Conservation (phyloP, 1,284 basidiomycete species). For the Apiotrichum gamsii region DNA sequence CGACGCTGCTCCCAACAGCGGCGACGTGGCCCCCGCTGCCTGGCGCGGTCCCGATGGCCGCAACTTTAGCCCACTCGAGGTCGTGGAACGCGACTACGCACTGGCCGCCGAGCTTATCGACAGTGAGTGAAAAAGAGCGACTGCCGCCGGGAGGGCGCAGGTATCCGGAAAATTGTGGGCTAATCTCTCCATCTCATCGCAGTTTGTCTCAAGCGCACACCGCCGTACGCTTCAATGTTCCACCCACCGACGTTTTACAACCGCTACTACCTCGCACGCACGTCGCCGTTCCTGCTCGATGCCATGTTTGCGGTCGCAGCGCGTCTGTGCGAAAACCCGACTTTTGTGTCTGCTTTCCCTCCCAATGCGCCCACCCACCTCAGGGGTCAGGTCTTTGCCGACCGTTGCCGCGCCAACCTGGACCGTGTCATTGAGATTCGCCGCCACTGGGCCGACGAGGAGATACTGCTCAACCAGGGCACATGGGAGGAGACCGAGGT, state of each 20-base stretch:
- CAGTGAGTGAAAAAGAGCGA: conserved; percentile 29
- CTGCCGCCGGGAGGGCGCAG: too few relatives aligned
- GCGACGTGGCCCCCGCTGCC: background rate
- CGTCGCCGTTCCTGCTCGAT: conserved; percentile 46
- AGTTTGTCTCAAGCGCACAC: conserved; percentile 47
- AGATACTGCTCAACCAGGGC: conserved; percentile 25
- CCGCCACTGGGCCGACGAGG: conserved; percentile 27
- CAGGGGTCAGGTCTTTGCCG: conserved; percentile 40
- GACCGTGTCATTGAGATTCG: conserved; percentile 33
- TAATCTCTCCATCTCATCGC: background rate
- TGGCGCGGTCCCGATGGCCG: background rate
- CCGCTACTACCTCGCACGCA: conserved; percentile 44
- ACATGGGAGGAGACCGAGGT: conserved; percentile 48
- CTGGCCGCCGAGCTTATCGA: conserved; percentile 40
- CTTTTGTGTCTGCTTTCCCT: conserved; percentile 27
- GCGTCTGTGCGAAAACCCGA: conserved; percentile 41
- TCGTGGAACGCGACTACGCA: conserved; percentile 34
- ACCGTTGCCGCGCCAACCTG: conserved; percentile 33
- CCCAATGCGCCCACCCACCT: conserved; percentile 29
- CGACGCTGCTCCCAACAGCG: too few relatives aligned
- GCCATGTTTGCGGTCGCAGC: conserved; percentile 48
- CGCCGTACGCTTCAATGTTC: conserved; percentile 46
- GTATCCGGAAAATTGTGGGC: too few relatives aligned
- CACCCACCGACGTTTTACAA: conserved; percentile 49
- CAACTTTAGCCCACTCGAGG: conserved; percentile 23